Conservation (phyloP, 371 early-diverging fungal species). For the Cokeromyces recurvatus region DNA sequence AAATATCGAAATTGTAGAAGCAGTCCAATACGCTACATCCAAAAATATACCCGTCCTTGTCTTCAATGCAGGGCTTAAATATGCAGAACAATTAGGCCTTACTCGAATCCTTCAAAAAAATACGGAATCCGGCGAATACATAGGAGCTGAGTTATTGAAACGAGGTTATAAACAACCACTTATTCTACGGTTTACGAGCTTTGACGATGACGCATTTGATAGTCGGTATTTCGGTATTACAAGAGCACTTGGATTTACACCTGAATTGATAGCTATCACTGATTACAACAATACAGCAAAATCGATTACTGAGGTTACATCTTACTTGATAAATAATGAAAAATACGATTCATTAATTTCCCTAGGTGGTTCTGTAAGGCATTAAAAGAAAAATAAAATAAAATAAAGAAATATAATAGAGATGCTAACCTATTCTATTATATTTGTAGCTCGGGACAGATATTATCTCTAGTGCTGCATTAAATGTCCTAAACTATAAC, state of each 20-base stretch:
- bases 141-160: slow-evolving; percentile 30
- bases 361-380: slow-evolving; percentile 21
- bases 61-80: slow-evolving; percentile 32
- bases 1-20: slow-evolving; percentile 26
- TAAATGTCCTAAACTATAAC: background rate
- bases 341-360: slow-evolving; percentile 22
- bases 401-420: too few relatives aligned
- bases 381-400: slow-evolving; percentile 6
- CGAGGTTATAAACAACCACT: slow-evolving; percentile 10
- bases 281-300: background rate
- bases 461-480: background rate
- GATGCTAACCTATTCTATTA: slow-evolving; percentile 24
- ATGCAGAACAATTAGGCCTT: slow-evolving; percentile 26
- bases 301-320: background rate
- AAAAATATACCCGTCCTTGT: slow-evolving; percentile 36
- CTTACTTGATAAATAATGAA: background rate
- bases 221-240: background rate
- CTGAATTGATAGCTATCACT: background rate
- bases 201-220: slow-evolving; percentile 2
- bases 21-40: slow-evolving; percentile 25
- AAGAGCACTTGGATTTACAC: background rate
- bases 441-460: slow-evolving; percentile 6
- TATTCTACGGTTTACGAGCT: slow-evolving; percentile 1
- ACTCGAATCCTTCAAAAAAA: slow-evolving; percentile 38
- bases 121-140: slow-evolving; percentile 21